phyloP scores from a whole-genome alignment of 192 early-diverging fungal species.

The Backusella circina region DNA sequence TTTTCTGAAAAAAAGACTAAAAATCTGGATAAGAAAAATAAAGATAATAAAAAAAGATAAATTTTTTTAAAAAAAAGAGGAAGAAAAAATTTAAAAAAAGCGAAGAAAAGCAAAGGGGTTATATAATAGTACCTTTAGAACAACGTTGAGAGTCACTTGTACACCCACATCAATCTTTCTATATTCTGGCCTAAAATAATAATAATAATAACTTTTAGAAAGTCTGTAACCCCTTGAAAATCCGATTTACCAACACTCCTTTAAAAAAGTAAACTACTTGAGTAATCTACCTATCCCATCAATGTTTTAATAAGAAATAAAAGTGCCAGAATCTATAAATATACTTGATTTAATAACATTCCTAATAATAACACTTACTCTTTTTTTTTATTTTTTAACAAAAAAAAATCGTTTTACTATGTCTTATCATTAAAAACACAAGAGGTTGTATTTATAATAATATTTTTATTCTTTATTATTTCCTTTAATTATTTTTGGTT shows the following conservation, averaged over 20 bases:
- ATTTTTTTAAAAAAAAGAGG: too few species aligned
- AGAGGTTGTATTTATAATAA: background rate
- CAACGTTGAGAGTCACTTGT: slow-evolving; percentile 8
- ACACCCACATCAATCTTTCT: background rate
- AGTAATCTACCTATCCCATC: background rate
- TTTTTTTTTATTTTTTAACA: background rate
- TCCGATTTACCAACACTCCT: background rate
- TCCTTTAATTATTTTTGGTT: background rate
- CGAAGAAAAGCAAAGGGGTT: background rate
- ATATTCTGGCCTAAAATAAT: background rate
- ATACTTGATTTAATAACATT: background rate
- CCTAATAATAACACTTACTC: background rate
- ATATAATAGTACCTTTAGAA: background rate
- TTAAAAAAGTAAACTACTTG: background rate
- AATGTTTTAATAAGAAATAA: background rate
- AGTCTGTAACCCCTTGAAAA: background rate
- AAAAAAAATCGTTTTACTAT: background rate
- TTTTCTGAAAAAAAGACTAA: background rate
- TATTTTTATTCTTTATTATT: background rate
- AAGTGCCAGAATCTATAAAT: background rate
- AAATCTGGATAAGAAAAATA: background rate
- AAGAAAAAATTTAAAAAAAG: background rate
- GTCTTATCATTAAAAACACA: background rate
- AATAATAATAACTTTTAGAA: background rate
- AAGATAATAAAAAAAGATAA: background rate